A percentile compares a stretch with the other conserved stretches of the same genome.
Evolutionary conservation across 2,329 filamentous ascomycete species (phyloP).

Genomic region (Ceratocystis albifundus): DNA sequence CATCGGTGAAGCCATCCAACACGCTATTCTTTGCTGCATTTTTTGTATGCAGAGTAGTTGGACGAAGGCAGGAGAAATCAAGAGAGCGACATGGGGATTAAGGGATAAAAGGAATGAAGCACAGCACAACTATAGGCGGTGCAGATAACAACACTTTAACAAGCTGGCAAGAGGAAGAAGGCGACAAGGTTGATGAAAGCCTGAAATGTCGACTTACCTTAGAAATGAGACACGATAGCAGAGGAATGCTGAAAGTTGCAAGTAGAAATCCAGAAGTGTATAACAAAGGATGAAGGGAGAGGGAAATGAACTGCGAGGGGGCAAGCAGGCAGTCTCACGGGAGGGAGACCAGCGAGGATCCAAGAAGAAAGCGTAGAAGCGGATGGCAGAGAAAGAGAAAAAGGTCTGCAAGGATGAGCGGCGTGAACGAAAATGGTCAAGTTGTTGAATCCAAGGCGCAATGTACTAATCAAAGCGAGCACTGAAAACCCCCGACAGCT

Average conservation of each 20-base stretch:
- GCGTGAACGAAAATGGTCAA: background rate
- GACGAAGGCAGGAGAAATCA: background rate
- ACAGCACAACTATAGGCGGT: background rate
- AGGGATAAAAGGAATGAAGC: constrained; percentile 2
- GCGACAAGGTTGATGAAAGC: background rate
- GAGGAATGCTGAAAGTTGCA: background rate
- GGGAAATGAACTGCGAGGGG: constrained; percentile 1
- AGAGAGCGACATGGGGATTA: background rate
- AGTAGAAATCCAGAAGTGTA: background rate
- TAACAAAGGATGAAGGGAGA: background rate
- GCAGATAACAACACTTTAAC: constrained; percentile 3
- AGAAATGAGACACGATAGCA: background rate
- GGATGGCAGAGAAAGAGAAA: background rate
- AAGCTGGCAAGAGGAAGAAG: background rate
- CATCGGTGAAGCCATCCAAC: constrained; percentile 5
- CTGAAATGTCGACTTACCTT: background rate
- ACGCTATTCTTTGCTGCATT: background rate
- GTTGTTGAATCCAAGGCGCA: background rate
- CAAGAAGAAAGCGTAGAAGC: background rate
- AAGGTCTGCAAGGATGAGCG: constrained; percentile 1
- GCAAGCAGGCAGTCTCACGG: background rate
- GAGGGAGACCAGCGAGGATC: background rate
- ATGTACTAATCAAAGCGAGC: background rate
- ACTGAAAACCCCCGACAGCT: background rate
- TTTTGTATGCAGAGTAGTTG: background rate